These are phyloP conservation scores for Fusarium pseudograminearum DNA, from an alignment of 2,329 filamentous ascomycete genomes.

Conservation along the genomic window DNA sequence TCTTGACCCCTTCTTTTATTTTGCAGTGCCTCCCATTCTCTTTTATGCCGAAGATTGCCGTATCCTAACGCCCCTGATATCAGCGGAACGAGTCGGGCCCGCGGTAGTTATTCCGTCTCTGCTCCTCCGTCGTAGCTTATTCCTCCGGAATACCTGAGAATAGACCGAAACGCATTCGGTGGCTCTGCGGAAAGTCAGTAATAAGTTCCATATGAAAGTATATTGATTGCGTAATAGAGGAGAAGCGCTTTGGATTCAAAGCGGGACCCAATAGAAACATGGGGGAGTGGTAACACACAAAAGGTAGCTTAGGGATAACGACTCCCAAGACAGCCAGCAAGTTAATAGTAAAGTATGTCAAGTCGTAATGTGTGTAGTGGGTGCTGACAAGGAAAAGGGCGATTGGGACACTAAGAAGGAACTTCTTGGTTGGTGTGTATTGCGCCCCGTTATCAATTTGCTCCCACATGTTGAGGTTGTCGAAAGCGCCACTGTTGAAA, in stretches of 20 bases:
- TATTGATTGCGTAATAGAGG: not conserved
- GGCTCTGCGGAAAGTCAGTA: constrained; percentile 67
- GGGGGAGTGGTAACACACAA: constrained; percentile 70
- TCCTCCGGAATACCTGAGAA: constrained; percentile 78
- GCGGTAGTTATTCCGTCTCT: constrained; percentile 27
- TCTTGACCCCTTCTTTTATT: constrained; percentile 40
- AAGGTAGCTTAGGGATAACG: constrained; percentile 95
- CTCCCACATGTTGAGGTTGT: constrained; percentile 99
- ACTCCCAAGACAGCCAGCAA: constrained; percentile 92
- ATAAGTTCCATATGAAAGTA: constrained; percentile 8
- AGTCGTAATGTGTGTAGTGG: constrained; percentile 98
- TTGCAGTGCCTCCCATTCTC: constrained; percentile 41
- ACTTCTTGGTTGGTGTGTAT: constrained; percentile 99
- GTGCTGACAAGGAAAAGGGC: constrained; percentile 95
- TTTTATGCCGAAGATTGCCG: constrained; percentile 41
- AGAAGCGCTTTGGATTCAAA: not conserved
- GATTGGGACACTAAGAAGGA: constrained; percentile 93
- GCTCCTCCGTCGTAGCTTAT: constrained; percentile 25
- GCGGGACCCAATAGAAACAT: not conserved
- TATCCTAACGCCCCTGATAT: constrained; percentile 46
- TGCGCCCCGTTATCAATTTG: constrained; percentile 99
- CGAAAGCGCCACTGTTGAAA: constrained; percentile 98
- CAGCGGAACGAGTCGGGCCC: constrained; percentile 38
- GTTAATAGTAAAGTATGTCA: constrained; percentile 98
- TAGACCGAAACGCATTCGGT: constrained; percentile 80